Evolutionary conservation across 331 rosid species (phyloP).

Genomic region (Spiraea crenata): DNA sequence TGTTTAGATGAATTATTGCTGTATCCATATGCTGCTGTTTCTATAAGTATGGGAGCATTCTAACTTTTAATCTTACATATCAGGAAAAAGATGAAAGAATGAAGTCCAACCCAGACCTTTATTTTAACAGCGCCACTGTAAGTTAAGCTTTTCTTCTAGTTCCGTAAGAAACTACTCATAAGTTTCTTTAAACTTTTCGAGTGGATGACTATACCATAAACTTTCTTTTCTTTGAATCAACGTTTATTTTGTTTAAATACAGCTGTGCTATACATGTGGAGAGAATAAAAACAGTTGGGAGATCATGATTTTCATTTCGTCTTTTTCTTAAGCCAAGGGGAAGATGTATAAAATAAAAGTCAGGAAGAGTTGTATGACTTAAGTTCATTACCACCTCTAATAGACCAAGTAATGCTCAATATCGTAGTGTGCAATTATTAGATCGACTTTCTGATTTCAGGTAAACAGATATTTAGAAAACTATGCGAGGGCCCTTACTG

Average conservation of each 20-base stretch:
- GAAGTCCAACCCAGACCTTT: constrained; percentile 80
- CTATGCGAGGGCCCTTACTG: constrained; percentile 89
- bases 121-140: constrained; percentile 79
- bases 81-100: constrained; percentile 93
- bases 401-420: neutral
- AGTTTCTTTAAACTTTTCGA: neutral
- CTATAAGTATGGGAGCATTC: constrained; percentile 18
- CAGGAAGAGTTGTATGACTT: neutral
- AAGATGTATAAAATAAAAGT: neutral
- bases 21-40: constrained; percentile 19
- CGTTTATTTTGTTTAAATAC: neutral
- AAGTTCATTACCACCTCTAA: neutral
- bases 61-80: constrained; percentile 34
- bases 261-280: neutral
- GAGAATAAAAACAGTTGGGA: neutral
- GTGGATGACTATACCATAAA: neutral
- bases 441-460: constrained; percentile 33
- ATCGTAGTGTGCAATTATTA: neutral
- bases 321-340: neutral
- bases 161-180: neutral
- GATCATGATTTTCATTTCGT: neutral
- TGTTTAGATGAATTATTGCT: constrained; percentile 11
- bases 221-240: neutral
- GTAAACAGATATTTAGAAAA: constrained; percentile 86
- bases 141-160: constrained; percentile 31